Evolutionary conservation across 2,329 filamentous ascomycete species (phyloP).

Genomic region (Trichoderma brevicompactum): DNA sequence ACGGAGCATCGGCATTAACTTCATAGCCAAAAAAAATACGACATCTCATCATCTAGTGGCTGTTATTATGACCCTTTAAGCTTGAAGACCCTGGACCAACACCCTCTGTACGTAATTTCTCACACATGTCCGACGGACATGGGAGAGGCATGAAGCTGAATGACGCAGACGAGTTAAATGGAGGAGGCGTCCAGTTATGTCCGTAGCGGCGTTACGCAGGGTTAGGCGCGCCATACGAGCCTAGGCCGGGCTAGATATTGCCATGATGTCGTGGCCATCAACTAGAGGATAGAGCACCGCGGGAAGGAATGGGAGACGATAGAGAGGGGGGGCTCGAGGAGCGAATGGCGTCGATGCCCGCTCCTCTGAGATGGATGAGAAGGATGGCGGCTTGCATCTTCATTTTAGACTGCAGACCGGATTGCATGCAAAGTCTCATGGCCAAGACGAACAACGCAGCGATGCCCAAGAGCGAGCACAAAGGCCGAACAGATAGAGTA

Average conservation of each 20-base stretch:
- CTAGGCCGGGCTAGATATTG: constrained; percentile 19
- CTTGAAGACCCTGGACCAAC: background rate
- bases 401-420: constrained; percentile 13
- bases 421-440: constrained; percentile 4
- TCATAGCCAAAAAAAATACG: background rate
- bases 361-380: constrained; percentile 18
- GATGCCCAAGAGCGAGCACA: constrained; percentile 9
- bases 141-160: constrained; percentile 18
- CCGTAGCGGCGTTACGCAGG: constrained; percentile 14
- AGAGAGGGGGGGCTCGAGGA: constrained; percentile 1
- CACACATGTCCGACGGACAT: constrained; percentile 3
- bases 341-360: constrained; percentile 24
- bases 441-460: constrained; percentile 10
- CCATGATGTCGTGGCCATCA: constrained; percentile 21
- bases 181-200: constrained; percentile 11
- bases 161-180: background rate
- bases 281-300: constrained; percentile 19
- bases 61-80: background rate
- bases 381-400: constrained; percentile 24
- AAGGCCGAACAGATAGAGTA: background rate
- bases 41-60: background rate
- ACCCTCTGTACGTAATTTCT: background rate
- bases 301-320: constrained; percentile 23
- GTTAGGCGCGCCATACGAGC: constrained; percentile 23
- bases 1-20: background rate